These are phyloP conservation scores for Bruguiera gymnorhiza DNA, from an alignment of 345 rosid species.

Conservation along the genomic window DNA sequence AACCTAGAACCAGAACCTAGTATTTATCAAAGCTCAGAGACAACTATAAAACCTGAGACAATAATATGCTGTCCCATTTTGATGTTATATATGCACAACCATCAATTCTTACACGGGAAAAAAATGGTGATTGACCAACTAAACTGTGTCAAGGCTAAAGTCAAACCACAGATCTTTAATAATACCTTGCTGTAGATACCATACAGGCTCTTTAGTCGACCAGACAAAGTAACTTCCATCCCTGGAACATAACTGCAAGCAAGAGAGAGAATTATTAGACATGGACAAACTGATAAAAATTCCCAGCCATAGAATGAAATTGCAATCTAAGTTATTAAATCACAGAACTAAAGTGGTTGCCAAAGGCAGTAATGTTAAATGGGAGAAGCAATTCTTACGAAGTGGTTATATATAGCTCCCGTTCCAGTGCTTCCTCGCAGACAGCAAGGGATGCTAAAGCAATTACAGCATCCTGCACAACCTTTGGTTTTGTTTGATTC, in stretches of 20 bases:
- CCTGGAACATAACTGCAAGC: slow-evolving; percentile 71
- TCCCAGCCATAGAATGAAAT: background rate
- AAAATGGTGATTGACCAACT: background rate
- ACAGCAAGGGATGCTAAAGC: slow-evolving; percentile 63
- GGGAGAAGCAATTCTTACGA: slow-evolving; percentile 45
- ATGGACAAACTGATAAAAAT: background rate
- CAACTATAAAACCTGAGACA: too few species aligned
- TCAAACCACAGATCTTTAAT: background rate
- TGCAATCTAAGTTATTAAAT: too few species aligned
- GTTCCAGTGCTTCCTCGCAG: slow-evolving; percentile 68
- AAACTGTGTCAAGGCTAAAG: background rate
- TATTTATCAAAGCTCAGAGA: too few species aligned
- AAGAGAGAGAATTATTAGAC: slow-evolving; percentile 16
- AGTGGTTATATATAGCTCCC: slow-evolving; percentile 56
- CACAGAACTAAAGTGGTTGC: background rate
- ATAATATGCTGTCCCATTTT: too few species aligned
- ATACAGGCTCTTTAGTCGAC: slow-evolving; percentile 65
- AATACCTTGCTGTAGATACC: slow-evolving; percentile 68
- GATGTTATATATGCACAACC: too few species aligned
- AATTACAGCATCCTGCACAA: slow-evolving; percentile 59
- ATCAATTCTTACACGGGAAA: too few species aligned
- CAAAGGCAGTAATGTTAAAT: slow-evolving; percentile 6
- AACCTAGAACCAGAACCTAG: too few species aligned
- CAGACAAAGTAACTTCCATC: slow-evolving; percentile 69
- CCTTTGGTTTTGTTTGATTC: slow-evolving; percentile 41